Conservation (phyloP, 306 rosid genomes). For the peach (Prunus persica) region Prunus_persica_NCBIv2 NC_034010.1:26968501-26969000, state of each 20-base stretch:
- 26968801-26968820: not conserved
- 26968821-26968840: not conserved
- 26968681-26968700: conserved; percentile 57
- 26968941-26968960: conserved; percentile 23
- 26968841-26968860: not conserved
- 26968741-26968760: conserved; percentile 50
- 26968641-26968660: conserved; percentile 36
- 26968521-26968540: conserved; percentile 62
- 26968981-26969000: conserved; percentile 9
- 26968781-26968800: conserved; percentile 2
- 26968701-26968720: conserved; percentile 59
- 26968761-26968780: conserved; percentile 52
- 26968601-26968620: conserved; percentile 28
- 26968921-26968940: conserved; percentile 14
- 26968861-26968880: not conserved
- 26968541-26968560: conserved; percentile 55
- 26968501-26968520: conserved; percentile 42
- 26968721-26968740: conserved; percentile 62
- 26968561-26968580: conserved; percentile 46
- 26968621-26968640: conserved; percentile 40
- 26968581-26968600: conserved; percentile 51
- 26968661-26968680: conserved; percentile 31
- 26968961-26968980: conserved; percentile 25
- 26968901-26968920: conserved; percentile 25
- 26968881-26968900: conserved; percentile 23